Percentiles rank a stretch among this genome's conserved stretches.
Conservation (phyloP, 352 stramenopile species). For the Thraustochytrium sp. region DNA sequence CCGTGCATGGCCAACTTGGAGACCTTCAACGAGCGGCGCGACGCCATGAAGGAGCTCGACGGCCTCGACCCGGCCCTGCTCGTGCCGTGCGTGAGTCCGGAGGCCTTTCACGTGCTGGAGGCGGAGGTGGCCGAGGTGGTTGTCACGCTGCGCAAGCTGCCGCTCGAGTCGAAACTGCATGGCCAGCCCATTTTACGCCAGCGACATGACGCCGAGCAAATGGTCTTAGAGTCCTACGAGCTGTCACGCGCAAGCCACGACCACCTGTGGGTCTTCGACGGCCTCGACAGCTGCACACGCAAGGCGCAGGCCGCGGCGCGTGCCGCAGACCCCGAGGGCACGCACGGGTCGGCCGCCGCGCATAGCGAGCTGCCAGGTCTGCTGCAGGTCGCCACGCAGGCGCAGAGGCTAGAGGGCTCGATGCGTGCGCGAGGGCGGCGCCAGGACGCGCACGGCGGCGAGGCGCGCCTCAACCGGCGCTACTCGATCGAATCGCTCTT, state of each 20-base stretch:
- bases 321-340: no score
- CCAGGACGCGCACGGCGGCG: background rate
- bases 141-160: background rate
- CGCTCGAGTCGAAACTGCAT: background rate
- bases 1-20: conserved; percentile 24
- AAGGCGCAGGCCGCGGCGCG: no score
- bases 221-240: background rate
- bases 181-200: background rate
- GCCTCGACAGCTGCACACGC: background rate
- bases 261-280: background rate
- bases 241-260: no score
- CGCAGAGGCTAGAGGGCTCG: no score
- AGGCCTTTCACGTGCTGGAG: background rate
- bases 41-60: background rate
- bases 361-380: no score
- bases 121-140: background rate
- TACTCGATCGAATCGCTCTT: conserved; percentile 11
- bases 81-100: background rate
- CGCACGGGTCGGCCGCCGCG: no score
- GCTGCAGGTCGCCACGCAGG: no score
- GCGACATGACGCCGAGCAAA: background rate
- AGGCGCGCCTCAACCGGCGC: background rate
- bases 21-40: background rate
- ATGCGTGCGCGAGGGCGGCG: no score
- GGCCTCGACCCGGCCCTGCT: background rate